Evolutionary conservation across 2,329 filamentous ascomycete species (phyloP).

Genomic region (Stachybotrys chlorohalonatus): DNA sequence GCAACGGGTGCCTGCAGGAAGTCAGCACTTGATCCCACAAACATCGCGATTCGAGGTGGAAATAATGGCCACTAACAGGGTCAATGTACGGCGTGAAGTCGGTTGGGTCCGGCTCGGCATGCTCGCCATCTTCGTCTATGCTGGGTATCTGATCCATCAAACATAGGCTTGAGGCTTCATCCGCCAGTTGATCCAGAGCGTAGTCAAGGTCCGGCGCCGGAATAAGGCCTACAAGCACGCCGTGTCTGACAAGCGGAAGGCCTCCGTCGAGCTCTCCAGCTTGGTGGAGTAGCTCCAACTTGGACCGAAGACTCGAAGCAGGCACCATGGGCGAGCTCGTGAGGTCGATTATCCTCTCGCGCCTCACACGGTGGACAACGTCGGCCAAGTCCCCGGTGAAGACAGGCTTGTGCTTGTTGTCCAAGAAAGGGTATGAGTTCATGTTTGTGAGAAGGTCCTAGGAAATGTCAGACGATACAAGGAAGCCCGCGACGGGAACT

Average conservation of each 20-base stretch:
- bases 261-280: constrained; percentile 89
- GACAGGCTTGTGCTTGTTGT: constrained; percentile 86
- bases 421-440: constrained; percentile 96
- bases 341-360: constrained; percentile 80
- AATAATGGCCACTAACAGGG: constrained; percentile 54
- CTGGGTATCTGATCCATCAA: constrained; percentile 66
- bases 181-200: constrained; percentile 73
- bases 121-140: constrained; percentile 56
- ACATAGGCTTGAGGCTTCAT: constrained; percentile 67
- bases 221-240: constrained; percentile 78
- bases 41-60: neutral
- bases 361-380: constrained; percentile 68
- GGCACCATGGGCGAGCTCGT: constrained; percentile 71
- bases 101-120: constrained; percentile 51
- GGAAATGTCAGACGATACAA: neutral
- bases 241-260: constrained; percentile 73
- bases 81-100: constrained; percentile 92
- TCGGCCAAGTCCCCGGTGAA: constrained; percentile 85
- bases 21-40: constrained; percentile 5
- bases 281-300: constrained; percentile 73
- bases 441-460: constrained; percentile 88
- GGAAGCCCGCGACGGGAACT: constrained; percentile 17
- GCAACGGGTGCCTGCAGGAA: constrained; percentile 64
- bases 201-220: constrained; percentile 91
- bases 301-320: constrained; percentile 65